Conservation (phyloP, 306 rosid species). For the Prunus salicina region DNA sequence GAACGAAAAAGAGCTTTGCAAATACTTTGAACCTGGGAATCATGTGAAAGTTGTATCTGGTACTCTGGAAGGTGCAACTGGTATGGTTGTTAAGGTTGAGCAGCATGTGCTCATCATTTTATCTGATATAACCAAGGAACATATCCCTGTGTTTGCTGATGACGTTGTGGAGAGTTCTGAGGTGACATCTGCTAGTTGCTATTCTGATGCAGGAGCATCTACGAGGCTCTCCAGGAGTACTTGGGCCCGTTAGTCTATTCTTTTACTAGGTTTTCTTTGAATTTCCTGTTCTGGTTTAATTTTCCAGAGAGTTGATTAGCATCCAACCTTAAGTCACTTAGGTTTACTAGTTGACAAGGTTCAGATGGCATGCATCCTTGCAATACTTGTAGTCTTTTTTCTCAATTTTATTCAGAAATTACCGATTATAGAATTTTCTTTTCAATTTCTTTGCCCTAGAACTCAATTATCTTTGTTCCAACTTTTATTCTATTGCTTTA, state of each 20-base stretch:
- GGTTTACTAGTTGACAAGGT: no score
- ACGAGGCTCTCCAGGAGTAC: no score
- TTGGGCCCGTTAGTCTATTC: no score
- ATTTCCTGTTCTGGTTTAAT: no score
- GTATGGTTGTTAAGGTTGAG: slow-evolving; percentile 98
- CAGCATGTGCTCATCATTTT: slow-evolving; percentile 78
- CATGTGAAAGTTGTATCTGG: slow-evolving; percentile 97
- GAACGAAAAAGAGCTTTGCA: slow-evolving; percentile 85
- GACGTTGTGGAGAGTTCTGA: slow-evolving; percentile 99
- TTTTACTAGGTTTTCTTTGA: no score
- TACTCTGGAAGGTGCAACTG: slow-evolving; percentile 94
- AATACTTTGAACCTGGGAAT: slow-evolving; percentile 94
- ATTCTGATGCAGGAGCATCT: no score
- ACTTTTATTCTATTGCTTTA: slow-evolving; percentile 32
- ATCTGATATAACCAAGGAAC: slow-evolving; percentile 94
- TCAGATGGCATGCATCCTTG: no score
- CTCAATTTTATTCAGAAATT: slow-evolving; percentile 1
- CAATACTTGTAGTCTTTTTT: neutral
- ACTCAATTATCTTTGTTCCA: no score
- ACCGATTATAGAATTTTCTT: no score
- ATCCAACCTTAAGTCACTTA: no score
- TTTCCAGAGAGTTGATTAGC: no score
- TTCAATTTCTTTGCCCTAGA: no score
- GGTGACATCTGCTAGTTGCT: slow-evolving; percentile 54
- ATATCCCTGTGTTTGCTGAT: slow-evolving; percentile 93